Evolutionary conservation across 441 rosid genomes (phyloP).

Genomic region (Raphanus hybrid): DNA sequence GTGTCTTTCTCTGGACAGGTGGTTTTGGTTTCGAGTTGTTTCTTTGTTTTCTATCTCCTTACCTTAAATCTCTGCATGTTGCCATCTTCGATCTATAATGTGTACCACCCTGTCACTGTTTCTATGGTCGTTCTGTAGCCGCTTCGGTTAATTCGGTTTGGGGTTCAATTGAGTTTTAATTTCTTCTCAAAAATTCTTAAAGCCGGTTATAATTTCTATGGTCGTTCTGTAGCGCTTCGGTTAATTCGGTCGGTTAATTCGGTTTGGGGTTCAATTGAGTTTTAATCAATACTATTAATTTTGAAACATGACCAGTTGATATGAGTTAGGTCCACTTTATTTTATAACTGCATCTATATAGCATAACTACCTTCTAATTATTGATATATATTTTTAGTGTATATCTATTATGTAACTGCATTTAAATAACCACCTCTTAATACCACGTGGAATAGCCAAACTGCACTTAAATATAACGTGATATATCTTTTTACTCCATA

Average conservation of each 20-base stretch:
- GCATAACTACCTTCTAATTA: too few relatives aligned
- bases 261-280: constrained; percentile 17
- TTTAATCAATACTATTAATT: background rate
- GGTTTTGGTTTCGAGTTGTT: constrained; percentile 43
- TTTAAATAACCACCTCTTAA: too few relatives aligned
- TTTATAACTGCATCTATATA: too few relatives aligned
- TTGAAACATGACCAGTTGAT: too few relatives aligned
- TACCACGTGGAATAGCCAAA: too few relatives aligned
- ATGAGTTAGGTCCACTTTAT: too few relatives aligned
- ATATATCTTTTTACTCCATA: too few relatives aligned
- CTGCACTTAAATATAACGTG: too few relatives aligned
- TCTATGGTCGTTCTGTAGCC: constrained; percentile 32
- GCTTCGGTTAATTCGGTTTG: constrained; percentile 44
- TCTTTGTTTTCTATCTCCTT: constrained; percentile 21
- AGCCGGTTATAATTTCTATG: background rate
- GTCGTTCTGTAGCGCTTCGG: constrained; percentile 36
- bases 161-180: background rate
- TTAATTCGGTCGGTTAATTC: background rate
- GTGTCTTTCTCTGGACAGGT: constrained; percentile 44
- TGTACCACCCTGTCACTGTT: constrained; percentile 14
- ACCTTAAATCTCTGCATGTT: constrained; percentile 38
- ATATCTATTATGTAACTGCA: too few relatives aligned
- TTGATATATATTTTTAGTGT: too few relatives aligned
- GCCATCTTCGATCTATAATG: constrained; percentile 17
- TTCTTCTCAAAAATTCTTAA: background rate